Evolutionary conservation across 1,284 basidiomycete genomes (phyloP), one percentile per base, ranked within the genome.

Genomic region (Trichosporon sp.): DNA sequence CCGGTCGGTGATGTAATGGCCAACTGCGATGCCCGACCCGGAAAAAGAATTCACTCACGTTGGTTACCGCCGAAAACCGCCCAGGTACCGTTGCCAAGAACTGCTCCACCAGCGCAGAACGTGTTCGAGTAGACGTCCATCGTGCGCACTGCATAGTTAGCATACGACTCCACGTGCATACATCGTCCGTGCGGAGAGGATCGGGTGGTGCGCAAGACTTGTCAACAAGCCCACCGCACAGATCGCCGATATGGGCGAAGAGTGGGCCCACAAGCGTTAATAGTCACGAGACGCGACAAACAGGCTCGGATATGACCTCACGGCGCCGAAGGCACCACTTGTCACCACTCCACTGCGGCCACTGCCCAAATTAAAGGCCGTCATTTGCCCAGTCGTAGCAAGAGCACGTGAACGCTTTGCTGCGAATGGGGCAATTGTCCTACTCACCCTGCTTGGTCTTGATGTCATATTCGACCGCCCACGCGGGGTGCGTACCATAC

Each of bases 111-210:
- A 6, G 82, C 82, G 66, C 81, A 94, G 82, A 96, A 95, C 5
- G 87, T 85, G 78, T 95, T 95, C 34, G 89, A 91, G 65, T 80
- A 76, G 57, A 95, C 85, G 64, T 90, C 88, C 89, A 95, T 83
- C 3, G 82, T 71, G 37, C 82, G 80, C 67, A 62, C 65, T 63
- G 62, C 37, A 46, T 40, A 7, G 57, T 36, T 36, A 37, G 56
- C 33, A n/a, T 37, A 58, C 25, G 25, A 29, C 49, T 54, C 49
- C 14, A 14, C 13, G 19, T 19, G 49, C 49, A 27, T 14, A 13
- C 23, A 25, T 27, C 13, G 23, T 25, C 23, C 25, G 14, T 54
- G 29, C 49, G n/a, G 27, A 29, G 13, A 8, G 2, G 27, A 54
- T 10, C 27, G 21, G 16, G 49, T 27, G 49, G 49, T 29, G 25